Evolutionary conservation across 495 filamentous ascomycete species (phyloP), one percentile per base, ranked within the genome.

Genomic region (Penicilliopsis zonata): DNA sequence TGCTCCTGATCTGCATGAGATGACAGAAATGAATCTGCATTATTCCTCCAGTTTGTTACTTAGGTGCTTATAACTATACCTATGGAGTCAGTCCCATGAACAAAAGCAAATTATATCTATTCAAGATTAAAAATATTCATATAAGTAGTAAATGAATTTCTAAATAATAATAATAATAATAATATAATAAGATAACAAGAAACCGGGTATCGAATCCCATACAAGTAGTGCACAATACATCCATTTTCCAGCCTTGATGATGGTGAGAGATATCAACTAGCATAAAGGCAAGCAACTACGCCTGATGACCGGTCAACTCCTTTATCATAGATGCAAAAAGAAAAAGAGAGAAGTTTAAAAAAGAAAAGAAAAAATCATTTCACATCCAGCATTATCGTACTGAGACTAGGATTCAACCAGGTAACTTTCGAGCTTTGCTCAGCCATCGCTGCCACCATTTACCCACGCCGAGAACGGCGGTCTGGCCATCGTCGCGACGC

Each of bases 371-470:
- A 30, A 22, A 36, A 32, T 50, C 46, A 40, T 50, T 43, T 43
- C 46, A 42, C 46, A 39, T 44, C 40, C 46, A 38, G 39, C 35
- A 35, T 41, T 50, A 53, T 51, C 42, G 47, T 51, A 42, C 30
- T 34, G 10, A 3, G 3, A 7, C 28, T 28, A 34, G 23, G 5
- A 13, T 21, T 35, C 35, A 42, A 13, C 34, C 28, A 29, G 35
- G 47, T 18, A 28, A 32, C 21, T 49, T 53, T 12, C 59, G 46
- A 13, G 57, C 58, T 43, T 57, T 64, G 23, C 50, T 38, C 21
- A 79, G 48, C 68, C 69, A 77, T 18, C 49, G 52, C 38, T 74
- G 72, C 76, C 76, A 80, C 69, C 72, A 78, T 29, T 51, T 49
- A 40, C 68, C 56, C 36, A 80, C 69, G 3, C 65, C 65, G 13